Base-by-base conservation (phyloP, 2,329 filamentous ascomycete genomes). In the Cercospora canescens region DNA sequence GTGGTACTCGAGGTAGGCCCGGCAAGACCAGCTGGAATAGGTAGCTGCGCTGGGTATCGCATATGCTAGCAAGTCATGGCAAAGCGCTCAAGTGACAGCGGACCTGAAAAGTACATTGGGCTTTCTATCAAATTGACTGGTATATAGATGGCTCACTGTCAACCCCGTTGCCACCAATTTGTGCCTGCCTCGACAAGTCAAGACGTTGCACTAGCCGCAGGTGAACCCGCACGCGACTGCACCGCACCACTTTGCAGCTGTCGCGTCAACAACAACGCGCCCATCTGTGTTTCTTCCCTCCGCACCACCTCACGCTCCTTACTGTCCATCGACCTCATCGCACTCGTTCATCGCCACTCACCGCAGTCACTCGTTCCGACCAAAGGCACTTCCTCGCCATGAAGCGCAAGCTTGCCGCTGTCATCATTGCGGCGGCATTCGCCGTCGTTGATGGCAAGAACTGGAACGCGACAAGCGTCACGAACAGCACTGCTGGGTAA, bases 321-420 rank as follows among this genome's bases (percentile, higher is more conserved):
- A 54, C 59, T 28, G 35, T 9, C 37, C 28, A 8, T 39, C 32
- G 34, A 21, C 37, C 60, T 34, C 54, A n/a, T 16, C 45, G 26
- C 70, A 48, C 61, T 69, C 70, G 66, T 66, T 62, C 62, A 62
- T 61, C 26, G 34, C 45, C 55, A 30, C 65, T 68, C 71, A 71
- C 68, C 68, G 60, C 70, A 71, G 71, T 73, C 73, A 71, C 67
- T 75, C 73, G 55, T 73, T 73, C 70, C 63, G 69, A 56, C 62
- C 67, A 21, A 32, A 30, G 37, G 30, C 60, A 32, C 56, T 60
- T 62, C 35, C 55, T 39, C 67, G 66, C 68, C 64, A 71, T 65
- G 62, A 67, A 65, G 67, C 71, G 56, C 56, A 28, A 50, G 50
- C 56, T 59, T 55, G 62, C 60, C 39, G 65, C 64, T n/a, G 16